A percentile compares a stretch with the other conserved stretches of the same genome.
These are phyloP conservation scores for Coffea eugenioides DNA, from an alignment of 257 asterid genomes.

Conservation along the genomic window DNA sequence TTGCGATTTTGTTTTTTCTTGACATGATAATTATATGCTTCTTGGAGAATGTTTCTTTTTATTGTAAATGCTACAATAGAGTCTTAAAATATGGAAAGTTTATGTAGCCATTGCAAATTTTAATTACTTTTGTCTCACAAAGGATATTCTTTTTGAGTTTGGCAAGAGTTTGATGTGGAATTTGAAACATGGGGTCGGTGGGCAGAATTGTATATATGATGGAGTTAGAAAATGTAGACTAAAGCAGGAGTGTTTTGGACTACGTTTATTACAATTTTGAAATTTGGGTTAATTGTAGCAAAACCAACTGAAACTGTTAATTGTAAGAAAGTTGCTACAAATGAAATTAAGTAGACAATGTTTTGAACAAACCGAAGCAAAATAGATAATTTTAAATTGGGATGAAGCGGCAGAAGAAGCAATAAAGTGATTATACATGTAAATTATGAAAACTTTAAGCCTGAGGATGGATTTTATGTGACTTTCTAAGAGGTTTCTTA, in stretches of 20 bases:
- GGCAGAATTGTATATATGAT: neutral
- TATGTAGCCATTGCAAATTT: neutral
- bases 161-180: neutral
- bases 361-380: no score
- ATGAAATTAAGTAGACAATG: neutral
- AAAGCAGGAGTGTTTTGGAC: no score
- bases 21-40: no score
- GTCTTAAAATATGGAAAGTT: neutral
- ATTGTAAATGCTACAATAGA: neutral
- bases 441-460: no score
- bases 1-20: no score
- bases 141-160: neutral
- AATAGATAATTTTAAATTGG: neutral
- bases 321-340: neutral
- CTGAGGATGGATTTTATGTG: neutral
- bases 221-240: neutral
- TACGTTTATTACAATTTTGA: neutral
- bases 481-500: neutral
- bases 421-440: neutral
- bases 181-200: neutral
- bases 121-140: neutral
- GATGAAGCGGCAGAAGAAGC: neutral
- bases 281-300: neutral
- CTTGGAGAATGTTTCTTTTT: neutral
- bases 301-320: neutral